Conservation (phyloP, 2,329 filamentous ascomycete species). For the Aspergillus neotritici region DNA sequence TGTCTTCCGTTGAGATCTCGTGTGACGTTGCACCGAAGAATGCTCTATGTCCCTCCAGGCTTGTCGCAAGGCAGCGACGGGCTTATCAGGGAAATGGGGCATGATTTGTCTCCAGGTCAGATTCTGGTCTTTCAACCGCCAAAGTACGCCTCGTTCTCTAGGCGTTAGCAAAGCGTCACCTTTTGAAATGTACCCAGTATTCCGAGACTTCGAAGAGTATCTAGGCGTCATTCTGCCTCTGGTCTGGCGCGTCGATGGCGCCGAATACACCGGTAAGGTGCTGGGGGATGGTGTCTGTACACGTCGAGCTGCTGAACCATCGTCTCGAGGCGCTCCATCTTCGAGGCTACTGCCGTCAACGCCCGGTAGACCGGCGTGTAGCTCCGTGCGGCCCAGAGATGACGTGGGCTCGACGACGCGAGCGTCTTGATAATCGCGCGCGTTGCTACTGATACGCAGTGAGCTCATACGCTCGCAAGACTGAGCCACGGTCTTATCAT, state of each 20-base stretch:
- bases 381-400: too few species aligned
- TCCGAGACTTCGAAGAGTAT: slow-evolving; percentile 4
- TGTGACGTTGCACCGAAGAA: slow-evolving; percentile 2
- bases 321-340: too few species aligned
- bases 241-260: slow-evolving; percentile 2
- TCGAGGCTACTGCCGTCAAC: too few species aligned
- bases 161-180: slow-evolving; percentile 4
- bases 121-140: slow-evolving; percentile 5
- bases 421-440: too few species aligned
- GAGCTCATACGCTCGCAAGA: too few species aligned
- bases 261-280: slow-evolving; percentile 3
- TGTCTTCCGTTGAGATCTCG: slow-evolving; percentile 1
- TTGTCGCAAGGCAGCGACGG: slow-evolving; percentile 4
- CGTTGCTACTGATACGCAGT: too few species aligned
- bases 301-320: slow-evolving; percentile 2
- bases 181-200: slow-evolving; percentile 5
- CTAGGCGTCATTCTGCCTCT: slow-evolving; percentile 5
- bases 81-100: slow-evolving; percentile 5
- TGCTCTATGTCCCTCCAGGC: slow-evolving; percentile 3
- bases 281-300: slow-evolving; percentile 3
- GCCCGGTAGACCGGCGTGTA: too few species aligned
- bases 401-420: too few species aligned
- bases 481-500: too few species aligned
- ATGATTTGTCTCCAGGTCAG: slow-evolving; percentile 5
- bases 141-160: slow-evolving; percentile 5